phyloP scores from a whole-genome alignment of 768 basidiomycete genomes.

The Stropharia rugosoannulata region DNA sequence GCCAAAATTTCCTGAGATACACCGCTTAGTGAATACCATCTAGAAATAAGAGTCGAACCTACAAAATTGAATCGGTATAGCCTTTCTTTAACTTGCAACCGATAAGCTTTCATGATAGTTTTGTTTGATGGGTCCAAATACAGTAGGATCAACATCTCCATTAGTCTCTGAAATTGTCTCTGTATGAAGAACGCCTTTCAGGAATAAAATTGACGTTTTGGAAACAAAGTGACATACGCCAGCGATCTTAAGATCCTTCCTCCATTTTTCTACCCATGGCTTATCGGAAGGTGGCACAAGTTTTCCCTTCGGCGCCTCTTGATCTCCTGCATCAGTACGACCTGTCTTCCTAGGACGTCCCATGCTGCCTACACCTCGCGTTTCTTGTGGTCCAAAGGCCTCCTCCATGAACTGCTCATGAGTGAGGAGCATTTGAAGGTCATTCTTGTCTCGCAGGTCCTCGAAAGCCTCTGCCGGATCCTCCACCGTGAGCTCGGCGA shows the following conservation, averaged over 20 bases:
- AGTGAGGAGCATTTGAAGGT: conserved; percentile 74
- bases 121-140: conserved; percentile 64
- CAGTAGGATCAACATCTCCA: conserved; percentile 87
- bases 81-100: conserved; percentile 93
- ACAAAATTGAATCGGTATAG: conserved; percentile 95
- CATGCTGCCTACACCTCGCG: conserved; percentile 45
- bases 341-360: conserved; percentile 43
- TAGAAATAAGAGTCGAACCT: conserved; percentile 27
- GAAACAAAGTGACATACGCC: conserved; percentile 47
- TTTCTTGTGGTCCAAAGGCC: conserved; percentile 53
- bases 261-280: conserved; percentile 76
- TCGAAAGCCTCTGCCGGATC: conserved; percentile 98
- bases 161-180: conserved; percentile 91
- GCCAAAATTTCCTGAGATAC: conserved; percentile 73
- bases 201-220: conserved; percentile 5
- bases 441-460: conserved; percentile 91
- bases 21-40: background rate
- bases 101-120: conserved; percentile 59
- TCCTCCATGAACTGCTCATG: conserved; percentile 69
- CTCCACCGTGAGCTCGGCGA: conserved; percentile 95
- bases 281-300: conserved; percentile 79
- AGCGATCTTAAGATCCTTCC: conserved; percentile 86
- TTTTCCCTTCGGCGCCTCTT: conserved; percentile 43
- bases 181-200: conserved; percentile 26
- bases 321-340: conserved; percentile 25